phyloP scores from a whole-genome alignment of 306 rosid species.

The Fragaria iinumae region DNA sequence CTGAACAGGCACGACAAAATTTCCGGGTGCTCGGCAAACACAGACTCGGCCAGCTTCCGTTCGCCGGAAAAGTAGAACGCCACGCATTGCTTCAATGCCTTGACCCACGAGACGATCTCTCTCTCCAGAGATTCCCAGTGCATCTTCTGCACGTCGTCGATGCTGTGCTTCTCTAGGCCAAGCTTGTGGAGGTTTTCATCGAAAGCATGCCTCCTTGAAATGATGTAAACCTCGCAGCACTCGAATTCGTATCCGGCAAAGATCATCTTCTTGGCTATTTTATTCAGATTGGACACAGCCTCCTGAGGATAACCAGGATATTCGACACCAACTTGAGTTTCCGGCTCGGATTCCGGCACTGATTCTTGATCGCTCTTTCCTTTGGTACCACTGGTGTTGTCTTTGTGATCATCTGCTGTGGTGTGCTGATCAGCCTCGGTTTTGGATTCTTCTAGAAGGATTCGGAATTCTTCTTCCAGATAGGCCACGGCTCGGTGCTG shows the following conservation, averaged over 20 bases:
- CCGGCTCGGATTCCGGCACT: conserved; percentile 25
- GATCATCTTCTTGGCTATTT: conserved; percentile 57
- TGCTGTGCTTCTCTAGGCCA: conserved; percentile 37
- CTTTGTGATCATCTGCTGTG: conserved; percentile 1
- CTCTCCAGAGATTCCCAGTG: conserved; percentile 61
- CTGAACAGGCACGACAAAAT: conserved; percentile 34
- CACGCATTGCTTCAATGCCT: conserved; percentile 49
- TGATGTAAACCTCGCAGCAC: conserved; percentile 45
- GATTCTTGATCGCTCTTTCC: conserved; percentile 21
- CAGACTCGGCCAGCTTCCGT: conserved; percentile 34
- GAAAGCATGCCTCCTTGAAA: conserved; percentile 47
- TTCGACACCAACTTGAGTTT: background rate
- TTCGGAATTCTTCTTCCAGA: conserved; percentile 69
- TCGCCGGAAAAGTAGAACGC: conserved; percentile 45
- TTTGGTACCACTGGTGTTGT: conserved; percentile 20
- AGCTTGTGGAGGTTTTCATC: conserved; percentile 30
- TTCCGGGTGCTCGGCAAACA: conserved; percentile 37
- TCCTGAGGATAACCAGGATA: conserved; percentile 52
- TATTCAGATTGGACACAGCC: conserved; percentile 35
- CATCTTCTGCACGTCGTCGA: conserved; percentile 65
- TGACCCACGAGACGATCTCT: conserved; percentile 58
- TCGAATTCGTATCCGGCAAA: conserved; percentile 50
- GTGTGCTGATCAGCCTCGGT: conserved; percentile 19
- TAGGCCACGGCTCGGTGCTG: conserved; percentile 52
- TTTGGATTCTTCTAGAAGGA: conserved; percentile 52